Base-by-base conservation (phyloP, 2,329 filamentous ascomycete genomes). In the Verticillium klebahnii region DNA sequence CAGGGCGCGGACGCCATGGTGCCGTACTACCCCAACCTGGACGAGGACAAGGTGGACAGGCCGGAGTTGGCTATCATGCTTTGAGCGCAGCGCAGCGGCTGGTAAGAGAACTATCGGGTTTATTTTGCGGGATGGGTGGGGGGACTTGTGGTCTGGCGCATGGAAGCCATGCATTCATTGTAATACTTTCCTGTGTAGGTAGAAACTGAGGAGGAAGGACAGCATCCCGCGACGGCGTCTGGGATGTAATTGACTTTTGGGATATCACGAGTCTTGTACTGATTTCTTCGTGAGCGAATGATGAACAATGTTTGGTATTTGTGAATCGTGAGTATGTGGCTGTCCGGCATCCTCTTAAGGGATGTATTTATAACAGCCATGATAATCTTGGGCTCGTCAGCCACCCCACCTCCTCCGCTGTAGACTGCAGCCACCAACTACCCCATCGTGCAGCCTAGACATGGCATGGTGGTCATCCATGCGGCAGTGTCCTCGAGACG, bases 1-100 rank as follows among this genome's bases (percentile, higher is more conserved):
- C 92, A 96, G 72, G 88, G 85, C 36, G 94, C 94, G 19, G 95
- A 99, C 75, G 87, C 92, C 32, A 96, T 99, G 88, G 91, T 99
- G 61, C 96, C 95, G 2, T 97, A 97, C 72, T 99, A 97, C 73
- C 95, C 94, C 1, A 89, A 90, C 66, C 77, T 97, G 66, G 90
- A 91, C 61, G 92, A 95, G 64, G 91, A 95, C 66, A 87, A 87
- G 62, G 79, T 94, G 70, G 88, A 91, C 69, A 83, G 93, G 70
- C 86, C 89, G 52, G 93, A 97, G 78, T 74, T 97, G 74, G 88
- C 87, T 11, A 94, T 97, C 75, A 85, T 96, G 69, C 80, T 96
- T 74, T 96, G 82, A 82, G 65, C 19, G 31, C 25, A 11, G 40
- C 36, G 45, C 15, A 17, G n/a, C 6, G 32, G 36, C 5, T 4